Evolutionary conservation across 1,139 yeast genomes (phyloP).

Genomic region (Hansenula anomala): DNA sequence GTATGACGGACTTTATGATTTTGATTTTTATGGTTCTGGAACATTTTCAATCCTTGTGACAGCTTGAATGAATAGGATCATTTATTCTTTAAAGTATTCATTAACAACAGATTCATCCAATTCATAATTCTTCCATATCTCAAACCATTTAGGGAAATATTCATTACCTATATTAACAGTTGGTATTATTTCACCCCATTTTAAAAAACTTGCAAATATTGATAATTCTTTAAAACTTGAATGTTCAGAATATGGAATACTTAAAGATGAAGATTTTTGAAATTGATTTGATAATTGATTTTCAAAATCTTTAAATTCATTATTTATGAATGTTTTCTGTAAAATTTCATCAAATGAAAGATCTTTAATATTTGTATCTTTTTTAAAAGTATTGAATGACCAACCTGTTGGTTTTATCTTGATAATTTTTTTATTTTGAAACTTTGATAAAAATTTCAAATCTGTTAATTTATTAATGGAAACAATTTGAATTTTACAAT

Average conservation of each 20-base stretch:
- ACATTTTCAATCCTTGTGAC: too few relatives aligned
- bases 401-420: conserved; percentile 11
- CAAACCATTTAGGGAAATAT: conserved; percentile 43
- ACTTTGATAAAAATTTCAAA: conserved; percentile 7
- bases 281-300: conserved; percentile 21
- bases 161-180: conserved; percentile 62
- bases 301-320: conserved; percentile 10
- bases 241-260: conserved; percentile 90
- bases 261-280: conserved; percentile 23
- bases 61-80: too few relatives aligned
- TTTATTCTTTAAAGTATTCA: conserved; percentile 1
- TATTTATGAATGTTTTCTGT: conserved; percentile 7
- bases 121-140: conserved; percentile 34
- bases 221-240: conserved; percentile 80
- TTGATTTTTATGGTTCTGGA: too few relatives aligned
- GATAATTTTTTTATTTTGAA: conserved; percentile 1
- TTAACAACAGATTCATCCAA: not conserved
- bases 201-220: conserved; percentile 51
- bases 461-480: conserved; percentile 5
- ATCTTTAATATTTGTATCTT: not conserved
- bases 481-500: conserved; percentile 8
- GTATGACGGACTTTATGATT: too few relatives aligned
- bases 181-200: conserved; percentile 57
- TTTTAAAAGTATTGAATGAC: conserved; percentile 6
- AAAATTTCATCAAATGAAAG: conserved; percentile 1